Evolutionary conservation across 1,139 yeast genomes (phyloP), one percentile per base, ranked within the genome.

Genomic region (Yamadazyma mexicana): DNA sequence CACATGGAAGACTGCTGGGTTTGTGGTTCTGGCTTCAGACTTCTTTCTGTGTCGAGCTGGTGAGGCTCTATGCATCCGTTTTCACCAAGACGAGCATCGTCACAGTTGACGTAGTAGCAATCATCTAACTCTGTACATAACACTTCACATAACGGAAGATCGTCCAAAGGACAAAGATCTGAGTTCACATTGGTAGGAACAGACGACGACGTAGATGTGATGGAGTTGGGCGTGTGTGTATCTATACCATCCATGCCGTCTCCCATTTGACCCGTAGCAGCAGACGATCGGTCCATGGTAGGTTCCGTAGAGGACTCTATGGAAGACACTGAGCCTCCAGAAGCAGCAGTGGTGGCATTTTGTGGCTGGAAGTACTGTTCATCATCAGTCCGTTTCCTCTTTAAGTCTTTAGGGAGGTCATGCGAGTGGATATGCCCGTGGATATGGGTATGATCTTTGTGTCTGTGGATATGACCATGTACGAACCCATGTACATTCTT

Each of bases 381-480:
- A 7, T 24, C 12, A n/a, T 14, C 30, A 16, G 4, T 15, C 17
- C 14, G 7, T 27, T 27, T 27, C 30, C n/a, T 5, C 4, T 28
- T 28, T 4, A 5, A 15, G n/a, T 24, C 16, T 17, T 33, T 17
- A 3, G 30, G 17, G 10, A 30, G 7, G 42, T 69, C 74, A 39
- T 69, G 75, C 43, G 70, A 77, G 51, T 81, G 87, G 28, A 81
- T 77, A 54, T 81, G 87, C 2, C 87, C 87, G 53, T 81, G 87
- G 17, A 81, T 79, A 48, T 80, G 83, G 7, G 85, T 79, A 52
- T 81, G 79, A 50, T 79, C 78, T 45, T 73, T 69, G 52, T 79
- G 83, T 51, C 75, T 78, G 56, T 81, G 87, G 25, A 81, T 79
- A 52, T 81, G 87, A 1, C 87, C 87, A 58, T 81, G 87, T 14